These are phyloP conservation scores for Clavulina sp. DNA, from an alignment of 768 basidiomycete species.

Conservation along the genomic window DNA sequence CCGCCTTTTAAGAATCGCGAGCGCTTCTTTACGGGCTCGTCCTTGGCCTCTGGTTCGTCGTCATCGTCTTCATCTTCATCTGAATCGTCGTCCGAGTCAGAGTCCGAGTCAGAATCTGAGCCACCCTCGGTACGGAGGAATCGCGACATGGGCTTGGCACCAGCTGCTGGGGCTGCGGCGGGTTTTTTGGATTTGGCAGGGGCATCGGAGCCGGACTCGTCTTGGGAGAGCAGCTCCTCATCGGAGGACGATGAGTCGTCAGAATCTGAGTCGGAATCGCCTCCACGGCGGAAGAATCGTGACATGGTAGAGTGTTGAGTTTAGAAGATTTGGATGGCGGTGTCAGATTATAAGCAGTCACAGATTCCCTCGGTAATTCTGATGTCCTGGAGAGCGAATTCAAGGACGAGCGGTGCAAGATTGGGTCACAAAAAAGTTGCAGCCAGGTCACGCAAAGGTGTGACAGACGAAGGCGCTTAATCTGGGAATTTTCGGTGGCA, in stretches of 20 bases:
- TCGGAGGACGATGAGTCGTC: slow-evolving; percentile 36
- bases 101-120: slow-evolving; percentile 29
- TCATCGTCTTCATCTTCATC: slow-evolving; percentile 32
- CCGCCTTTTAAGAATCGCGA: slow-evolving; percentile 28
- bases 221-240: slow-evolving; percentile 43
- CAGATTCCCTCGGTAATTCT: too few relatives aligned
- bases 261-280: slow-evolving; percentile 48
- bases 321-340: slow-evolving; percentile 3
- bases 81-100: slow-evolving; percentile 36
- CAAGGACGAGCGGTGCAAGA: too few relatives aligned
- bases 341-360: too few relatives aligned
- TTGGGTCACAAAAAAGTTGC: too few relatives aligned
- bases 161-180: slow-evolving; percentile 19
- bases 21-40: slow-evolving; percentile 24
- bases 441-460: too few relatives aligned
- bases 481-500: too few relatives aligned
- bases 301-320: slow-evolving; percentile 35
- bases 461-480: too few relatives aligned
- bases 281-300: slow-evolving; percentile 74
- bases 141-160: slow-evolving; percentile 51
- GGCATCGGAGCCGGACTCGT: slow-evolving; percentile 37
- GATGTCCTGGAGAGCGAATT: too few relatives aligned
- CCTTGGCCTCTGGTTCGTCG: slow-evolving; percentile 23
- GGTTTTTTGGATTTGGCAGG: slow-evolving; percentile 15
- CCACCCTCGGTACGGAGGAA: slow-evolving; percentile 48